phyloP scores from a whole-genome alignment of 176 grass and related monocot genomes.

The Hordeum marinum region DNA sequence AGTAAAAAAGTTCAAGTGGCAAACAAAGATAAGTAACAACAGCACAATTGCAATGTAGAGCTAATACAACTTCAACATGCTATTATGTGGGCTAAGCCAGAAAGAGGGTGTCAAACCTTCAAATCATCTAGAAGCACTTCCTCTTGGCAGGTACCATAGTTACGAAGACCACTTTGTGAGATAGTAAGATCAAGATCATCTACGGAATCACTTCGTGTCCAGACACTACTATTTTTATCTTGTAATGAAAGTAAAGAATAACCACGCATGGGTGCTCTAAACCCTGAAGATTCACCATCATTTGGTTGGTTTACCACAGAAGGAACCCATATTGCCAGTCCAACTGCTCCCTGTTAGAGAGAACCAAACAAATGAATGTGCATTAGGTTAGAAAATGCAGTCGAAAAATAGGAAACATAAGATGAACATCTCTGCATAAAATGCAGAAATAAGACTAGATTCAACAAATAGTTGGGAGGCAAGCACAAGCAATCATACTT shows the following conservation, averaged over 20 bases:
- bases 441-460: neutral
- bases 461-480: neutral
- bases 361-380: neutral
- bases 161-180: slow-evolving; percentile 44
- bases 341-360: slow-evolving; percentile 80
- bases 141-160: slow-evolving; percentile 42
- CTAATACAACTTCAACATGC: neutral
- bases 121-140: slow-evolving; percentile 91
- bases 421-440: neutral
- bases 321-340: slow-evolving; percentile 98
- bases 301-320: slow-evolving; percentile 83
- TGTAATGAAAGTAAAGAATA: slow-evolving; percentile 75
- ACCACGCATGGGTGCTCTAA: slow-evolving; percentile 44
- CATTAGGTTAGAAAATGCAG: slow-evolving; percentile 11
- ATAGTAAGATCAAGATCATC: slow-evolving; percentile 61
- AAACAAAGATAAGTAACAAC: slow-evolving; percentile 16
- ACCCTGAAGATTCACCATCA: slow-evolving; percentile 33
- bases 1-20: slow-evolving; percentile 18
- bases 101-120: slow-evolving; percentile 58
- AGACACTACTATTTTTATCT: slow-evolving; percentile 38
- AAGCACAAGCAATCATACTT: slow-evolving; percentile 9
- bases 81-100: neutral
- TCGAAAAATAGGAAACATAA: neutral
- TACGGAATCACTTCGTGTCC: slow-evolving; percentile 27
- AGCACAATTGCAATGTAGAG: neutral